Conservation (phyloP, 2,329 filamentous ascomycete species). For the Metarhizium sp. region DNA sequence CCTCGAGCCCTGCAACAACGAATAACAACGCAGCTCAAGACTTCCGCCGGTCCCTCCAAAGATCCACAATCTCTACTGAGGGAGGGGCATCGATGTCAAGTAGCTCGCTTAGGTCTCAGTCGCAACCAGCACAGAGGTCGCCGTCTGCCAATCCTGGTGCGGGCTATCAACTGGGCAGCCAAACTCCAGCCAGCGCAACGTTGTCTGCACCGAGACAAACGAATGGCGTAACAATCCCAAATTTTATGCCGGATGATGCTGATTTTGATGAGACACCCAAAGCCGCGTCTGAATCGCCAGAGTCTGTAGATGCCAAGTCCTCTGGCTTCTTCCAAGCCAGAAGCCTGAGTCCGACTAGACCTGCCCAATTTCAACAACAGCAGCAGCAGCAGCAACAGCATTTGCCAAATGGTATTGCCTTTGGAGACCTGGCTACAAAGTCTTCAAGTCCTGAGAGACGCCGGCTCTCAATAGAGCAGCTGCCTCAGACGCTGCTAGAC, state of each 20-base stretch:
- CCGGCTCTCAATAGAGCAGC: constrained; percentile 43
- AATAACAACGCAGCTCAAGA: constrained; percentile 35
- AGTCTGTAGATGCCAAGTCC: constrained; percentile 35
- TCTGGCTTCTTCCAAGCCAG: constrained; percentile 16
- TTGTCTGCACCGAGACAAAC: constrained; percentile 28
- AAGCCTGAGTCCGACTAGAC: constrained; percentile 17
- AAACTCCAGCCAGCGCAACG: constrained; percentile 26
- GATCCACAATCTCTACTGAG: constrained; percentile 41
- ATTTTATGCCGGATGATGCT: constrained; percentile 46
- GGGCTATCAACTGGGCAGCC: constrained; percentile 18
- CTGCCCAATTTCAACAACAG: constrained; percentile 1
- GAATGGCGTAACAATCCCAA: constrained; percentile 44
- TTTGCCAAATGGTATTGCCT: constrained; percentile 31
- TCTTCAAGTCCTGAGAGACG: constrained; percentile 28
- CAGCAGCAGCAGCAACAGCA: constrained; percentile 14
- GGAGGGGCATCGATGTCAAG: constrained; percentile 35
- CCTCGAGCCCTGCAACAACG: constrained; percentile 45
- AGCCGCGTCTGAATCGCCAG: constrained; percentile 33
- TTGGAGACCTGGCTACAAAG: constrained; percentile 36
- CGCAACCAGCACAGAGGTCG: constrained; percentile 51
- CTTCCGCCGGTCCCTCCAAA: constrained; percentile 47
- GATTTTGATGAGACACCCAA: constrained; percentile 37
- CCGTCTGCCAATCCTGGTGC: constrained; percentile 17
- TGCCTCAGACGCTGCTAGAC: constrained; percentile 44
- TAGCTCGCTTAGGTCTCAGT: constrained; percentile 54